Evolutionary conservation across 208 protist genomes (phyloP), one percentile per base, ranked within the genome.

Genomic region (Zelonia costaricensis): DNA sequence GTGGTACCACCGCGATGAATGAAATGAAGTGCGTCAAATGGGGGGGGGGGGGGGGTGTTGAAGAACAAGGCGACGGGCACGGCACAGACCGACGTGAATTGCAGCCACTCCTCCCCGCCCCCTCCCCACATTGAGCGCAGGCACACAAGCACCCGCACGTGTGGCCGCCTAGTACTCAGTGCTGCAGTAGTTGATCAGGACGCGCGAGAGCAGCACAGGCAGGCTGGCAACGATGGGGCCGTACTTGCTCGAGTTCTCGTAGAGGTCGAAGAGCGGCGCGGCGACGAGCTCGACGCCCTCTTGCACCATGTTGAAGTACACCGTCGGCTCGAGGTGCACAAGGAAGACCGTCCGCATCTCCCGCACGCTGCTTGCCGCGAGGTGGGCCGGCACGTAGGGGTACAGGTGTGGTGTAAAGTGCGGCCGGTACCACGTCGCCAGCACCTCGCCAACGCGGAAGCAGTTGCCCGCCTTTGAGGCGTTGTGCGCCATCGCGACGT

Each of bases 351-450:
- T 88, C 10, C 84, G 86, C 23, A 88, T 60, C 64, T 97, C 92
- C 68, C 89, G 94, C 46, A 94, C 80, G 43, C 74, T 78, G 30
- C 57, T 70, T 25, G 82, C 64, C 4, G 91, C 72, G 16, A 97
- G 78, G 68, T 98, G 94, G 1, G 89, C 71, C 2, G 94, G 94
- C 2, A 93, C 64, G 80, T 98, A 98, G 13, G 94, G 94, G 64
- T 98, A 98, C 86, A 96, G 91, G 40, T 92, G 76, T 1, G 82
- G 83, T 2, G 80, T 89, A 51, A 94, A 94, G 58, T 94, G 81
- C 15, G 92, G 89, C 3, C 92, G 76, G 36, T 88, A 93, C 88
- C 89, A 97, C 45, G 76, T 74, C 9, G 69, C 69, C 27, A 95
- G 55, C 16, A 82, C 71, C 63, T 97, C 92, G 5, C 89, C 88